Evolutionary conservation across 768 basidiomycete species (phyloP).

Genomic region (Cantharellus cinnabarinus): DNA sequence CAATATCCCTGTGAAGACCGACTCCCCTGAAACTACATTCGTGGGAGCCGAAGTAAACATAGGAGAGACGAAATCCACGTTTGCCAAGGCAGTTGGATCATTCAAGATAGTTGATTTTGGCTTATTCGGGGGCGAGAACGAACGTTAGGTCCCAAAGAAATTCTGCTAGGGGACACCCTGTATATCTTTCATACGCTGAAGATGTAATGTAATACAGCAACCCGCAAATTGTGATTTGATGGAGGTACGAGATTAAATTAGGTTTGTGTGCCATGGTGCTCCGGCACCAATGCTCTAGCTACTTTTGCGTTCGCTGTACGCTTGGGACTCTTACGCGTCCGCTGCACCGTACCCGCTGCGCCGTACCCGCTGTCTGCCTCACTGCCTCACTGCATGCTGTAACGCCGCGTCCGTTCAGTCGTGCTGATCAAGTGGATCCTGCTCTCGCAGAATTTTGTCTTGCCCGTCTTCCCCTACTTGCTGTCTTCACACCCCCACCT

Average conservation of each 20-base stretch:
- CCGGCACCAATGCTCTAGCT: too few relatives aligned
- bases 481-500: too few relatives aligned
- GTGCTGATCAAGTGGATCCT: neutral
- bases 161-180: too few relatives aligned
- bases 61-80: conserved; percentile 24
- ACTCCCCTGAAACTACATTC: conserved; percentile 22
- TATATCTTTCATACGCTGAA: too few relatives aligned
- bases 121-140: conserved; percentile 29
- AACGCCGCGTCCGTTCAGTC: neutral
- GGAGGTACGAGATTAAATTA: too few relatives aligned
- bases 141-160: too few relatives aligned
- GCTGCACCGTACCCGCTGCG: neutral
- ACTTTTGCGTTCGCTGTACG: neutral
- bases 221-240: neutral
- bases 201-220: neutral
- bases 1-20: conserved; percentile 43
- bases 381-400: neutral
- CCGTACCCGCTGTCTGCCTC: neutral
- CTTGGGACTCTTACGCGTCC: neutral
- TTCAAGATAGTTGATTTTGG: conserved; percentile 45
- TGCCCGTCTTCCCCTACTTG: neutral
- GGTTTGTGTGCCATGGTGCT: too few relatives aligned
- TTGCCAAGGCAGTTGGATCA: conserved; percentile 33
- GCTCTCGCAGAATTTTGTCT: neutral
- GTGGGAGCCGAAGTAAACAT: conserved; percentile 21